These are phyloP conservation scores for Kwoniella europaea DNA, from an alignment of 768 basidiomycete species.

Conservation along the genomic window DNA sequence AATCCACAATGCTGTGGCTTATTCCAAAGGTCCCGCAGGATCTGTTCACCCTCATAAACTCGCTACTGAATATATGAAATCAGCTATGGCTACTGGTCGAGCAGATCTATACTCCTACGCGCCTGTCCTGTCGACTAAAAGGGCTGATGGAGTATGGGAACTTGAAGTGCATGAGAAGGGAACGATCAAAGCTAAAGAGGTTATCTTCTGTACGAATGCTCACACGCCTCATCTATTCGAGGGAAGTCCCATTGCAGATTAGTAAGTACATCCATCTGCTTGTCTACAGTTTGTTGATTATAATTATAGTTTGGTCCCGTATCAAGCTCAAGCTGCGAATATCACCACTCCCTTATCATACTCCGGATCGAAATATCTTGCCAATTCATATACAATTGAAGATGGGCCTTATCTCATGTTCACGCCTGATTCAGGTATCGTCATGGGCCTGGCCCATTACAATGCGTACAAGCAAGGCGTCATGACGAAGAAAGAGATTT, in stretches of 20 bases:
- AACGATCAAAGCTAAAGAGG: slow-evolving; percentile 25
- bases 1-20: slow-evolving; percentile 18
- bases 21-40: slow-evolving; percentile 32
- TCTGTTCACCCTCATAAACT: slow-evolving; percentile 45
- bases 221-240: slow-evolving; percentile 31
- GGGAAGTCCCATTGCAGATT: slow-evolving; percentile 10
- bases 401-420: slow-evolving; percentile 34
- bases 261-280: slow-evolving; percentile 14
- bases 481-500: slow-evolving; percentile 22
- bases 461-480: slow-evolving; percentile 13
- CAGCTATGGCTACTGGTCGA: slow-evolving; percentile 23
- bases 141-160: slow-evolving; percentile 11
- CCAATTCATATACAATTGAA: slow-evolving; percentile 24
- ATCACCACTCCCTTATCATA: slow-evolving; percentile 30
- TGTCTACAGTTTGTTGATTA: background rate
- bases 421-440: slow-evolving; percentile 26
- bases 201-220: slow-evolving; percentile 35
- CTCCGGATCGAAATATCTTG: slow-evolving; percentile 24
- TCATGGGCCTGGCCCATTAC: slow-evolving; percentile 24
- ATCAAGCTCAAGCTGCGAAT: slow-evolving; percentile 29
- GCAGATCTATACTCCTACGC: slow-evolving; percentile 34
- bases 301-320: slow-evolving; percentile 23
- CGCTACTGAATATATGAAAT: slow-evolving; percentile 30
- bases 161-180: slow-evolving; percentile 23
- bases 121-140: slow-evolving; percentile 21